Evolutionary conservation across 768 basidiomycete species (phyloP), one percentile per base, ranked within the genome.

Genomic region (Arthromyces matolae): DNA sequence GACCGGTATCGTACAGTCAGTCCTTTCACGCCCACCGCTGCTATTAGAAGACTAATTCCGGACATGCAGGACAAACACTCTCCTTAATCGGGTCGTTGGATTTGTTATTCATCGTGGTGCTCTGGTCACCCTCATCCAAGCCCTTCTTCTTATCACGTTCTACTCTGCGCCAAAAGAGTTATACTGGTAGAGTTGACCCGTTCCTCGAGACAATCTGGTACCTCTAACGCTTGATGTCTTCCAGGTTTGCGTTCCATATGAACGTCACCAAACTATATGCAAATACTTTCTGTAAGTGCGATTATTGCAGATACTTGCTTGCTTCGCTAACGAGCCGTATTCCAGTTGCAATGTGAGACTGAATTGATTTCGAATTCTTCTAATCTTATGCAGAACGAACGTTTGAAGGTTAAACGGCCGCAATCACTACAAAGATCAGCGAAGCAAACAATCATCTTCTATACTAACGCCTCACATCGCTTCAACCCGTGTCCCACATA

Each of bases 261-360:
- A 74, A 73, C 49, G 70, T 75, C 22, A 76, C 74, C 4, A 74
- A 71, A 44, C 61, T 77, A 9, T 77, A 77, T 51, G 74, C 71
- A 16, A 75, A 76, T 51, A 75, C 73, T 1, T 76, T 75, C 60
- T 76, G 75, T 76, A 47, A 65, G 75, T 67, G 13, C 3, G 25
- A 45, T 2, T 13, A 36, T 16, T 13, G 32, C 18, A 20, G 5
- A 27, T 20, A 4, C 7, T 37, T 3, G 16, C 80, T 5, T 44
- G 45, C 19, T 22, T 19, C 40, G 8, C 16, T 23, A 18, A 34
- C 22, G 5, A 38, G 34, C 14, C 18, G 8, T 33, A 13, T 50
- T 36, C n/a, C 37, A 69, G 67, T 67, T 47, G 67, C 66, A 20
- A 69, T 69, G 65, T 68, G 53, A 59, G 65, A 19, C 20, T 13